These are phyloP conservation scores for Amanita exitialis DNA, from an alignment of 768 basidiomycete species.

Conservation along the genomic window DNA sequence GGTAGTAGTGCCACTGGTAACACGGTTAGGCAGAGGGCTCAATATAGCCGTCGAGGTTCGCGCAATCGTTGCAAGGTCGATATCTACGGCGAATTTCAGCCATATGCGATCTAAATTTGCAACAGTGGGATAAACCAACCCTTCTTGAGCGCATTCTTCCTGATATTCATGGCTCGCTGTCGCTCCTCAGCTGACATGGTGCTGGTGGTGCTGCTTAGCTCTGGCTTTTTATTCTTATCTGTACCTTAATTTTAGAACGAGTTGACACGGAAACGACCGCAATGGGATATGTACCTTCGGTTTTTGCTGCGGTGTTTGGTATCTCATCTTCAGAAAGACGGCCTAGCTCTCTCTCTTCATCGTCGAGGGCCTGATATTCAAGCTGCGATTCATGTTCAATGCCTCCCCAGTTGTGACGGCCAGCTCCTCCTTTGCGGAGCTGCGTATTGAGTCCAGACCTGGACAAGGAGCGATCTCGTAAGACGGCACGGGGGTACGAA, in stretches of 20 bases:
- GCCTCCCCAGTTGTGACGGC: constrained; percentile 81
- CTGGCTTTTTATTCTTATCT: constrained; percentile 17
- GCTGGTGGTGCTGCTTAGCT: constrained; percentile 26
- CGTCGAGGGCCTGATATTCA: constrained; percentile 47
- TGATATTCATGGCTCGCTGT: constrained; percentile 51
- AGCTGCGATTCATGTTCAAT: constrained; percentile 51
- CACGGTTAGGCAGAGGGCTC: constrained; percentile 28
- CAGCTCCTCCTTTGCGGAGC: constrained; percentile 71
- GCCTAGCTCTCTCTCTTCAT: constrained; percentile 35
- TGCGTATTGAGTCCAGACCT: constrained; percentile 67
- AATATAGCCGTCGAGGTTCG: constrained; percentile 70
- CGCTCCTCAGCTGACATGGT: constrained; percentile 54
- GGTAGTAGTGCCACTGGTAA: background rate
- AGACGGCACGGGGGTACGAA: constrained; percentile 56
- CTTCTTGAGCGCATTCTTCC: constrained; percentile 66
- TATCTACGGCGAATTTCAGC: constrained; percentile 13
- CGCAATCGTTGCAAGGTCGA: constrained; percentile 73
- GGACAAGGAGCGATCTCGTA: constrained; percentile 71
- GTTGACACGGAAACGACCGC: background rate
- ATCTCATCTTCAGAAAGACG: constrained; percentile 23
- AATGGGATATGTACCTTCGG: background rate
- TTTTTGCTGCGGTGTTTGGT: constrained; percentile 3
- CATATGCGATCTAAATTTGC: background rate
- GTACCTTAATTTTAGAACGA: background rate
- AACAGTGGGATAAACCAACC: constrained; percentile 23